Percentiles rank a stretch among this genome's conserved stretches.
Conservation (phyloP, 2,329 filamentous ascomycete genomes). For the Purpureocillium lavendulum region DNA sequence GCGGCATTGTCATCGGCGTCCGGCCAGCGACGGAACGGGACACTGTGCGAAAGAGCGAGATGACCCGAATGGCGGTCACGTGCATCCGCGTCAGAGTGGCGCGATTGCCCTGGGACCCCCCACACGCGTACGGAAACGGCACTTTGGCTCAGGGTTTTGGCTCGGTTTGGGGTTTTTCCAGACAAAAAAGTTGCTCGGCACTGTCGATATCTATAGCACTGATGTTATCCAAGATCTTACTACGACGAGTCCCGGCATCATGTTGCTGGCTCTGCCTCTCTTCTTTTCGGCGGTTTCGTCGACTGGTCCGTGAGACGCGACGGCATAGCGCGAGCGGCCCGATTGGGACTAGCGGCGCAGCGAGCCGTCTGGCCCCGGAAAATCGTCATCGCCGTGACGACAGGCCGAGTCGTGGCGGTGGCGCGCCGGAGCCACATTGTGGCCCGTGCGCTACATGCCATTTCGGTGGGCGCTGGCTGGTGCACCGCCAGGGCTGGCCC, state of each 20-base stretch:
- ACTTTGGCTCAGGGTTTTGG: background rate
- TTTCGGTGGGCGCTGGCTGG: too few species aligned
- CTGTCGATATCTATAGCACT: too few species aligned
- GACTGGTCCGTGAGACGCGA: constrained; percentile 9
- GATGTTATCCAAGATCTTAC: too few species aligned
- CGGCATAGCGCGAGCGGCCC: background rate
- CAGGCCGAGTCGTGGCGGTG: constrained; percentile 12
- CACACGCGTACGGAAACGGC: background rate
- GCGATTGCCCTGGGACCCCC: constrained; percentile 1
- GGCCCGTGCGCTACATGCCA: constrained; percentile 16
- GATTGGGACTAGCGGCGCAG: constrained; percentile 7
- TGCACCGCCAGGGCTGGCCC: too few species aligned
- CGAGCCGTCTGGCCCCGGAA: constrained; percentile 8
- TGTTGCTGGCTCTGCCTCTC: too few species aligned
- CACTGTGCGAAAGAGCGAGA: background rate
- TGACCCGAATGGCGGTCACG: constrained; percentile 3
- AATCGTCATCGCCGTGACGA: constrained; percentile 26
- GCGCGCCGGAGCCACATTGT: constrained; percentile 6
- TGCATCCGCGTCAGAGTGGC: constrained; percentile 6
- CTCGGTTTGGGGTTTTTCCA: too few species aligned
- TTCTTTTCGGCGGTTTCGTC: background rate
- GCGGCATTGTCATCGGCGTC: too few species aligned
- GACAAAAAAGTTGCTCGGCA: too few species aligned
- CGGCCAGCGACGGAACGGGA: too few species aligned
- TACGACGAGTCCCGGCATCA: too few species aligned